Evolutionary conservation across 768 basidiomycete species (phyloP).

Genomic region (Boletus subparvulus): DNA sequence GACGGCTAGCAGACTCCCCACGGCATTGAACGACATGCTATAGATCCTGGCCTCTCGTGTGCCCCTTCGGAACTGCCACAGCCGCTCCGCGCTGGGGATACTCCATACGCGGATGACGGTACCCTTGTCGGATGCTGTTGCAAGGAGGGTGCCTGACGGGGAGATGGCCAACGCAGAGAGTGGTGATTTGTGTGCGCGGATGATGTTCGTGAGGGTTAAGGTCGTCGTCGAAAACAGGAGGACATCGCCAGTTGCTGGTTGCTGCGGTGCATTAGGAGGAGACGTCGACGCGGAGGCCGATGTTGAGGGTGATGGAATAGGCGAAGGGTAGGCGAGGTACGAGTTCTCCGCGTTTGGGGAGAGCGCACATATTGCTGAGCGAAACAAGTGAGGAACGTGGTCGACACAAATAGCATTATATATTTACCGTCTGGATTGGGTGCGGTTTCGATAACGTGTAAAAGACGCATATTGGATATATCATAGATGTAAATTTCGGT

Average conservation of each 20-base stretch:
- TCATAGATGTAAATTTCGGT: conserved; percentile 99
- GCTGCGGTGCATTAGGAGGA: conserved; percentile 42
- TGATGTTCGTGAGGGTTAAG: conserved; percentile 89
- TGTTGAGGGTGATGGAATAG: conserved; percentile 79
- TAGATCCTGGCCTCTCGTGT: conserved; percentile 85
- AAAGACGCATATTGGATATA: conserved; percentile 95
- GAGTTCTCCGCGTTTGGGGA: conserved; percentile 92
- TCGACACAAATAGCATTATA: neutral
- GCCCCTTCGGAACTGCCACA: conserved; percentile 94
- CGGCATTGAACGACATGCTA: conserved; percentile 80
- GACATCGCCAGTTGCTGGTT: conserved; percentile 71
- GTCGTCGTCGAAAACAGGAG: conserved; percentile 93
- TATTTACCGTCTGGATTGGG: conserved; percentile 87
- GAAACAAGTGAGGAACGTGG: conserved; percentile 1
- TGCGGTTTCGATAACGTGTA: conserved; percentile 96
- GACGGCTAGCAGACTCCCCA: conserved; percentile 82
- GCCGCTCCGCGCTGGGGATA: conserved; percentile 86
- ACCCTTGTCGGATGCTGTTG: conserved; percentile 91
- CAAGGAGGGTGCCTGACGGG: conserved; percentile 82
- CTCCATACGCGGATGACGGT: conserved; percentile 96
- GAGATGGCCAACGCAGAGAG: conserved; percentile 88
- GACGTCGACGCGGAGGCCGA: conserved; percentile 43
- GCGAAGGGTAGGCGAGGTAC: conserved; percentile 95
- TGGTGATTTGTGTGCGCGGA: conserved; percentile 95
- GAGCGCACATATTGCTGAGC: conserved; percentile 88